phyloP scores from a whole-genome alignment of 2,329 filamentous ascomycete genomes.

The Sclerotiophoma versabilis region DNA sequence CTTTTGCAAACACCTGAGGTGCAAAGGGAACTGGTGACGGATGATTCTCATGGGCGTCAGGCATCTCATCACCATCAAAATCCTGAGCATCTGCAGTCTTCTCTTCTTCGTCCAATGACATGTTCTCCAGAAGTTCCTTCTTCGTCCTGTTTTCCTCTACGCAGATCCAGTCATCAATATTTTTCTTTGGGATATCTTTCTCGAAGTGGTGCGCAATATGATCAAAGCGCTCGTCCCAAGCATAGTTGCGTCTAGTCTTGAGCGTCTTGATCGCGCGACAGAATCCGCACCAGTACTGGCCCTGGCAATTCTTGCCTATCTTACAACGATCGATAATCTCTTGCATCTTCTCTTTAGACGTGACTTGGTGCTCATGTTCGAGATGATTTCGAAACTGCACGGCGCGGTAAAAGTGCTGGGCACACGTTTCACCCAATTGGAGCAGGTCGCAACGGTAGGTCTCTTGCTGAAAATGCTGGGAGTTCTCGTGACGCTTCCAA shows the following conservation, averaged over 20 bases:
- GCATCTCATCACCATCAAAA: background rate
- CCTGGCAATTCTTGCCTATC: slow-evolving; percentile 69
- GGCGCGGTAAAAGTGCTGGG: slow-evolving; percentile 64
- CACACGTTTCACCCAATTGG: slow-evolving; percentile 54
- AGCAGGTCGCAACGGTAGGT: slow-evolving; percentile 71
- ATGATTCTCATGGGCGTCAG: too few relatives aligned
- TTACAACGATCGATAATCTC: slow-evolving; percentile 61
- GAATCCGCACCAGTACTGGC: slow-evolving; percentile 87
- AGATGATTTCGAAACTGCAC: slow-evolving; percentile 71
- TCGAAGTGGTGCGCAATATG: slow-evolving; percentile 80
- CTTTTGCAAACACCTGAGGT: background rate
- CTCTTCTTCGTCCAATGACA: too few relatives aligned
- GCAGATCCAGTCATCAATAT: slow-evolving; percentile 65
- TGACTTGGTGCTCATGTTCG: slow-evolving; percentile 54
- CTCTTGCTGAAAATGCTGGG: slow-evolving; percentile 75
- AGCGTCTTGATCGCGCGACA: slow-evolving; percentile 67
- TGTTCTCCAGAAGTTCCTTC: slow-evolving; percentile 30
- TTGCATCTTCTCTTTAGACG: slow-evolving; percentile 38
- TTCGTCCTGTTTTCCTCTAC: slow-evolving; percentile 49
- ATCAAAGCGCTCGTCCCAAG: slow-evolving; percentile 68
- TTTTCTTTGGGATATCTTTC: slow-evolving; percentile 59
- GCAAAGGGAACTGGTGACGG: too few relatives aligned
- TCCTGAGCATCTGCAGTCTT: slow-evolving; percentile 13
- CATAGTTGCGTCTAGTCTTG: slow-evolving; percentile 58
- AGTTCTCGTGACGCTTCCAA: slow-evolving; percentile 89